Evolutionary conservation across 805 yeast species (phyloP).

Genomic region (Saccharomyces paradoxus): DNA sequence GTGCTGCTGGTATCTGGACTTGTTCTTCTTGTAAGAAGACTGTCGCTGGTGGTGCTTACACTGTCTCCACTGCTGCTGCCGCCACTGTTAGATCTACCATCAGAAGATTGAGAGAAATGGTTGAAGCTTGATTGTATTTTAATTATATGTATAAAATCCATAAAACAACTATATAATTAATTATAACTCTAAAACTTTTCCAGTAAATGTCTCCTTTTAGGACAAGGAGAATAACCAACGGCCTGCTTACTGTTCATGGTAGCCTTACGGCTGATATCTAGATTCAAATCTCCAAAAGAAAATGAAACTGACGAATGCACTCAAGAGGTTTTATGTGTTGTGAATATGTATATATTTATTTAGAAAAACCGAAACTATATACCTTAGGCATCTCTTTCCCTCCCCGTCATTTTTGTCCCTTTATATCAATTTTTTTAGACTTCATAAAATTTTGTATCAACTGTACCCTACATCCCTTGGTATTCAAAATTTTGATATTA

Average conservation of each 20-base stretch:
- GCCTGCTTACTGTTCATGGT: background rate
- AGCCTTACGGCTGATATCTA: too few relatives aligned
- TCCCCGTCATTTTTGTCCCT: conserved; percentile 52
- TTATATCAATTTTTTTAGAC: conserved; percentile 66
- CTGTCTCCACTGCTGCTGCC: conserved; percentile 97
- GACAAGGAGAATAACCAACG: too few relatives aligned
- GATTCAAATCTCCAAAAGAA: background rate
- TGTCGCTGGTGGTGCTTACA: conserved; percentile 99
- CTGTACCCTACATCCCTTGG: conserved; percentile 28
- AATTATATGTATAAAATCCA: background rate
- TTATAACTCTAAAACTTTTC: background rate
- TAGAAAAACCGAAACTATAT: background rate
- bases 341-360: conserved; percentile 25
- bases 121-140: conserved; percentile 69
- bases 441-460: conserved; percentile 33
- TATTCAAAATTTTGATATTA: conserved; percentile 30
- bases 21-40: conserved; percentile 89
- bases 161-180: background rate
- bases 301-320: background rate
- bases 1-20: conserved; percentile 95
- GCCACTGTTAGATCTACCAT: conserved; percentile 98
- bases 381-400: background rate
- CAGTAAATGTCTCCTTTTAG: background rate
- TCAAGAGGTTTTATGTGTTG: background rate
- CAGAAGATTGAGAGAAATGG: conserved; percentile 98